A percentile compares a stretch with the other conserved stretches of the same genome.
Evolutionary conservation across 2,329 filamentous ascomycete genomes (phyloP).

Genomic region (Diplodia seriata): DNA sequence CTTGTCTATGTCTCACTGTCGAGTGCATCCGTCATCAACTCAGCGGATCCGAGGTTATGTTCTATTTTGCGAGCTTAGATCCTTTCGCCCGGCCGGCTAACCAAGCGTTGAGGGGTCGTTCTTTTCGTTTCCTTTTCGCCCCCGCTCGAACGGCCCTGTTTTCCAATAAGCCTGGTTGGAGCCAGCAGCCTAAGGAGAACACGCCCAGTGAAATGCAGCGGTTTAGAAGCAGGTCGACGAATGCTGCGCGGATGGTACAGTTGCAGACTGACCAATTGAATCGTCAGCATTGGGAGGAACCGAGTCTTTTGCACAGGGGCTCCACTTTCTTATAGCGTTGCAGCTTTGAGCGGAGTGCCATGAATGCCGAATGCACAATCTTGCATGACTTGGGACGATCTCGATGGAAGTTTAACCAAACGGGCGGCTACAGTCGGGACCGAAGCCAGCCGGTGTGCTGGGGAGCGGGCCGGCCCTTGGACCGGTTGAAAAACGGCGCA

Average conservation of each 20-base stretch:
- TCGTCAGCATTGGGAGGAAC: neutral
- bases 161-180: too few species aligned
- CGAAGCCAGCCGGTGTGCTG: neutral
- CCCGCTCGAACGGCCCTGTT: too few species aligned
- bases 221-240: neutral
- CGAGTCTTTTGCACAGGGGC: too few species aligned
- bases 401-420: neutral
- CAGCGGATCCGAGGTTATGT: neutral
- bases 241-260: neutral
- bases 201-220: neutral
- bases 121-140: neutral
- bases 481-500: slow-evolving; percentile 1
- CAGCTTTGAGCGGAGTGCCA: neutral
- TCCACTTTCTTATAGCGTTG: too few species aligned
- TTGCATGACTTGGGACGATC: neutral
- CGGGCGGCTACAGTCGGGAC: neutral
- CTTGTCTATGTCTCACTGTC: neutral
- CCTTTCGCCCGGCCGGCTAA: neutral
- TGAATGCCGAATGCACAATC: neutral
- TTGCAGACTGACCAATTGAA: neutral
- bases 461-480: slow-evolving; percentile 21
- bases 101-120: neutral
- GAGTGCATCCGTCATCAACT: neutral
- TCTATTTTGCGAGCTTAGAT: neutral
- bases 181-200: too few species aligned